Evolutionary conservation across 2,329 filamentous ascomycete genomes (phyloP), one percentile per base, ranked within the genome.

Genomic region (Emydomyces testavorans): DNA sequence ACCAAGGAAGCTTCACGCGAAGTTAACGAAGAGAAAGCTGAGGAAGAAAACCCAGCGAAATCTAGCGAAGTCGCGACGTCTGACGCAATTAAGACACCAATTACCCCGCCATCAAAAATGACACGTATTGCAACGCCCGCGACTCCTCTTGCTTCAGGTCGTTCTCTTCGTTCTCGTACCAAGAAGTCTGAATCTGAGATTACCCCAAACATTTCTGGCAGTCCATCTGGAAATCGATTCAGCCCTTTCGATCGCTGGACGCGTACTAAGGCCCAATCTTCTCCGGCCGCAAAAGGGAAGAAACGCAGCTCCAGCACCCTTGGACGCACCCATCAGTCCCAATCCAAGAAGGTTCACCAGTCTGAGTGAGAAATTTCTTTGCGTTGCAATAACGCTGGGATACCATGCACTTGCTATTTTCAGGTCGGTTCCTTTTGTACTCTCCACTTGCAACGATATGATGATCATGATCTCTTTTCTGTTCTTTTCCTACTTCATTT

Each of bases 1-100:
- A 28, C 29, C 15, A 20, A 47, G 24, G 31, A 48, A 10, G 20
- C 29, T 35, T 4, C 21, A 57, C 59, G 28, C 58, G 62, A 16
- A 63, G 65, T 23, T 73, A 72, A 78, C 20, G 76, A 78, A 51
- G 65, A 67, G 26, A 52, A 60, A 23, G 51, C 50, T 16, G 48
- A 58, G 23, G 51, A 52, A 24, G 53, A 55, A 20, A 24, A 41
- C 18, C 8, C 6, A n/a, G 18, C 4, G 3, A 31, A 40, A 18
- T 18, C 26, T 5, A 38, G 13, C 11, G 34, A 18, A 38, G 31
- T 4, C 7, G 34, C 13, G 7, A 52, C 51, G 4, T 46, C 43
- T 20, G 55, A 56, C 13, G 37, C 41, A 16, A 53, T 53, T 11
- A 46, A 58, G 16, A 51, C 52, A 28, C 53, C 52, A 24, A 51